phyloP scores from a whole-genome alignment of 2,329 filamentous ascomycete species.

The Purpureocillium lavendulum region DNA sequence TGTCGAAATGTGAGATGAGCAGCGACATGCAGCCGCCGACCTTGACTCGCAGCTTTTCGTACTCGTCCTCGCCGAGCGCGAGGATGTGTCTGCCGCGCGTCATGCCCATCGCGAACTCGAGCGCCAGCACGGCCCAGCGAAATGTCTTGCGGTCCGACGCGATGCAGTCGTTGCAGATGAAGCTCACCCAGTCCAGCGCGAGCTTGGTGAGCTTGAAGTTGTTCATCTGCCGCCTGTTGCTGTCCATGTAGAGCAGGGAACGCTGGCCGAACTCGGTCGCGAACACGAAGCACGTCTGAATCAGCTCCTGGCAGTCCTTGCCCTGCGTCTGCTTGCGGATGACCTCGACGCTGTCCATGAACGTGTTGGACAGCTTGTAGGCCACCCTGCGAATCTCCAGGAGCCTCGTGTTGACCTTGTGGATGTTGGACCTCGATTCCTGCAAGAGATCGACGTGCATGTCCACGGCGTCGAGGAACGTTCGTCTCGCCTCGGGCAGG shows the following conservation, averaged over 20 bases:
- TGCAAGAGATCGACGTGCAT: slow-evolving; percentile 83
- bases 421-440: slow-evolving; percentile 87
- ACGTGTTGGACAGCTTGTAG: slow-evolving; percentile 93
- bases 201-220: slow-evolving; percentile 91
- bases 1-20: slow-evolving; percentile 96
- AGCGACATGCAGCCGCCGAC: slow-evolving; percentile 97
- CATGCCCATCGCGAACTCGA: slow-evolving; percentile 97
- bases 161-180: slow-evolving; percentile 94
- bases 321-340: slow-evolving; percentile 79
- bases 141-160: slow-evolving; percentile 93
- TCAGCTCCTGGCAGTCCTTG: slow-evolving; percentile 85
- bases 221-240: slow-evolving; percentile 92
- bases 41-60: slow-evolving; percentile 71
- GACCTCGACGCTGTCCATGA: slow-evolving; percentile 96
- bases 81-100: slow-evolving; percentile 88
- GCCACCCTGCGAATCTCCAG: slow-evolving; percentile 93
- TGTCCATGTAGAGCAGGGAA: slow-evolving; percentile 90
- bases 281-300: slow-evolving; percentile 96
- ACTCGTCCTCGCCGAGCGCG: slow-evolving; percentile 83
- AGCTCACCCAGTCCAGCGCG: slow-evolving; percentile 93
- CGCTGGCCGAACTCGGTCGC: slow-evolving; percentile 98
- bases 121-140: slow-evolving; percentile 88
- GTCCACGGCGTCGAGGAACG: slow-evolving; percentile 70
- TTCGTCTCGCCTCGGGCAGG: slow-evolving; percentile 67
- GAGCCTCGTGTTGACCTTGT: slow-evolving; percentile 82